phyloP scores from a whole-genome alignment of 768 basidiomycete species.

The Lactarius vividus region DNA sequence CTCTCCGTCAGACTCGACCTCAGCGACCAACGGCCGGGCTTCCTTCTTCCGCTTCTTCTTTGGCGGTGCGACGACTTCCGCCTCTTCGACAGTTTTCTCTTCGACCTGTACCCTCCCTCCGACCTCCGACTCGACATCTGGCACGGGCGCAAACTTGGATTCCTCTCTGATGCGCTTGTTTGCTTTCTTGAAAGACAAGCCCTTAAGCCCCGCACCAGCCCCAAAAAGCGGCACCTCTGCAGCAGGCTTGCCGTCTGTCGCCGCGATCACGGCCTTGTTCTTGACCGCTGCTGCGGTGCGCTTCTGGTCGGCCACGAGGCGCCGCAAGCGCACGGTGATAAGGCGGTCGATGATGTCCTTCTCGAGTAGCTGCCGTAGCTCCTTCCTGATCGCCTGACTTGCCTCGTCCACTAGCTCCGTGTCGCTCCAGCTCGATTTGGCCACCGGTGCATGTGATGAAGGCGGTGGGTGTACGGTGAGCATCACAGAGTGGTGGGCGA shows the following conservation, averaged over 20 bases:
- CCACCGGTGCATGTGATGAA: conserved; percentile 37
- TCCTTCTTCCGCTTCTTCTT: conserved; percentile 62
- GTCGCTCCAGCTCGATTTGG: conserved; percentile 48
- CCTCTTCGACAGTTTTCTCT: conserved; percentile 35
- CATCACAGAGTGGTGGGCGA: conserved; percentile 58
- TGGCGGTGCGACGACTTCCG: conserved; percentile 42
- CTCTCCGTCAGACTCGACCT: conserved; percentile 63
- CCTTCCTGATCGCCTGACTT: conserved; percentile 51
- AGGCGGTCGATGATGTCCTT: conserved; percentile 65
- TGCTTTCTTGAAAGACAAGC: conserved; percentile 45
- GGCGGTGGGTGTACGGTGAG: conserved; percentile 49
- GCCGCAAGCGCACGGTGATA: conserved; percentile 51
- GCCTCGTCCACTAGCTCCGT: conserved; percentile 55
- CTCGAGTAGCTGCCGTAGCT: conserved; percentile 54
- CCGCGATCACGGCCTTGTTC: conserved; percentile 28
- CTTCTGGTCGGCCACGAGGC: conserved; percentile 54
- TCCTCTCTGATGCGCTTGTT: conserved; percentile 42
- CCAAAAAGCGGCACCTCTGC: conserved; percentile 38
- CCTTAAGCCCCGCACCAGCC: conserved; percentile 47
- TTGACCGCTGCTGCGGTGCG: conserved; percentile 36
- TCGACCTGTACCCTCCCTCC: conserved; percentile 30
- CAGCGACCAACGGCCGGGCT: conserved; percentile 38
- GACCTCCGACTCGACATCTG: conserved; percentile 35
- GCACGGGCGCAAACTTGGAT: conserved; percentile 27
- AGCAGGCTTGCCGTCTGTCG: conserved; percentile 24